Conservation (phyloP, 805 yeast genomes). For the Millerozyma miso region DNA sequence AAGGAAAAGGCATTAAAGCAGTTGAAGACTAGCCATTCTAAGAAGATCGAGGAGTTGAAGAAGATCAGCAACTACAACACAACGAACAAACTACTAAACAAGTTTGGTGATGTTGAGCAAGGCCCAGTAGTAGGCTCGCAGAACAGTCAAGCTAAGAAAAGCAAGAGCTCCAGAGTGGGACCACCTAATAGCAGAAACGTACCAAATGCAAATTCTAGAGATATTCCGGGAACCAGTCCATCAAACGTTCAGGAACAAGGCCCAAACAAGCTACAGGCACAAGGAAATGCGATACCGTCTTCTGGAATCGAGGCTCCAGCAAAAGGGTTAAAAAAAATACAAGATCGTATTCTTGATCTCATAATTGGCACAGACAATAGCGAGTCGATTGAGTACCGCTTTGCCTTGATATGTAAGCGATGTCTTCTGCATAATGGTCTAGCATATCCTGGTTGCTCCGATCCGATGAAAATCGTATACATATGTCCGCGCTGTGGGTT, state of each 20-base stretch:
- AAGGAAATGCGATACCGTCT: background rate
- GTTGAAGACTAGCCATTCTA: slow-evolving; percentile 45
- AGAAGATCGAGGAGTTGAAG: slow-evolving; percentile 64
- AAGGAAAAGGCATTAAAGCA: slow-evolving; percentile 14
- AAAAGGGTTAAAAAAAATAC: slow-evolving; percentile 12
- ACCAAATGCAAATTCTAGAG: background rate
- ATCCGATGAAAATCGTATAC: slow-evolving; percentile 50
- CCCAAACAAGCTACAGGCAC: background rate
- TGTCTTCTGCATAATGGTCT: slow-evolving; percentile 75
- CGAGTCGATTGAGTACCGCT: slow-evolving; percentile 57
- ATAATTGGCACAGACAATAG: slow-evolving; percentile 55
- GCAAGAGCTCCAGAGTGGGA: slow-evolving; percentile 1
- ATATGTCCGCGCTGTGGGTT: slow-evolving; percentile 64
- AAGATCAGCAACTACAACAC: slow-evolving; percentile 68
- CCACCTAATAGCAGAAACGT: background rate
- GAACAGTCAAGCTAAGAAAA: background rate
- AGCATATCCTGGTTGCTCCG: slow-evolving; percentile 62
- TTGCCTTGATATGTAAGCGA: slow-evolving; percentile 66
- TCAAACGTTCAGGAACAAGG: background rate
- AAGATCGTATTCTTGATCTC: slow-evolving; percentile 35
- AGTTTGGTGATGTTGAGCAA: slow-evolving; percentile 34
- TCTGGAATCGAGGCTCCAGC: background rate
- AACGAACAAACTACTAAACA: slow-evolving; percentile 66
- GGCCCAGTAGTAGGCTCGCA: background rate
- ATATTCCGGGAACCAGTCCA: background rate